Conservation (phyloP, 139 green algal species). For the Penium margaritaceum region DNA sequence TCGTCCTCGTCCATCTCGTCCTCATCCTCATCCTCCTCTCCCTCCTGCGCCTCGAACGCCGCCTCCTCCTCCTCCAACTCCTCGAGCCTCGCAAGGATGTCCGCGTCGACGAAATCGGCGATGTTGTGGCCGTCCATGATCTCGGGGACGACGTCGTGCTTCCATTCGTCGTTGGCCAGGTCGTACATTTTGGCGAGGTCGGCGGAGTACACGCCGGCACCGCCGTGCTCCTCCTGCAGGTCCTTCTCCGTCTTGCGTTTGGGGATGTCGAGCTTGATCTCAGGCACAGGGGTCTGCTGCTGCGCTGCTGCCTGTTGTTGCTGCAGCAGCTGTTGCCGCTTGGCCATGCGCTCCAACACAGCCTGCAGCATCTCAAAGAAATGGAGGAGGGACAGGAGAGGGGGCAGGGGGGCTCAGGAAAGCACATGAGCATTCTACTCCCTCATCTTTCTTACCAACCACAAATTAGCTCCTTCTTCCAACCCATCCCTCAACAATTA, state of each 20-base stretch:
- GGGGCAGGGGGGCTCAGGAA: too few species aligned
- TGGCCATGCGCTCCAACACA: conserved; percentile 18
- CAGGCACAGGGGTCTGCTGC: too few species aligned
- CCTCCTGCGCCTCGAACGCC: conserved; percentile 51
- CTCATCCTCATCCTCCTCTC: conserved; percentile 45
- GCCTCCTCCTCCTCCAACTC: conserved; percentile 88
- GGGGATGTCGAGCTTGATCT: background rate
- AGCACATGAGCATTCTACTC: too few species aligned
- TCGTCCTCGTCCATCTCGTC: conserved; percentile 61
- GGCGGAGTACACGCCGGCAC: conserved; percentile 84
- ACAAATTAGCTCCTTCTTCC: too few species aligned
- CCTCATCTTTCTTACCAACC: too few species aligned
- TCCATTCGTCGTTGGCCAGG: conserved; percentile 73
- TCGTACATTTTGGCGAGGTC: conserved; percentile 82
- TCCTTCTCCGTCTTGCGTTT: conserved; percentile 51
- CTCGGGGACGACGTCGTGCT: conserved; percentile 95
- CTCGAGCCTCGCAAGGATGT: conserved; percentile 88
- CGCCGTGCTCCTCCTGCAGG: conserved; percentile 80
- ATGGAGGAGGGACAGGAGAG: too few species aligned
- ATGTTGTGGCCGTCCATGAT: conserved; percentile 94
- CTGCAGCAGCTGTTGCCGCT: too few species aligned
- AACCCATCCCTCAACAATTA: too few species aligned
- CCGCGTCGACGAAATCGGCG: conserved; percentile 90
- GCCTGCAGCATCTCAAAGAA: too few species aligned
- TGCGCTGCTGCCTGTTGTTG: too few species aligned